Evolutionary conservation across 2,329 filamentous ascomycete species (phyloP).

Genomic region (Stemphylium lycopersici): DNA sequence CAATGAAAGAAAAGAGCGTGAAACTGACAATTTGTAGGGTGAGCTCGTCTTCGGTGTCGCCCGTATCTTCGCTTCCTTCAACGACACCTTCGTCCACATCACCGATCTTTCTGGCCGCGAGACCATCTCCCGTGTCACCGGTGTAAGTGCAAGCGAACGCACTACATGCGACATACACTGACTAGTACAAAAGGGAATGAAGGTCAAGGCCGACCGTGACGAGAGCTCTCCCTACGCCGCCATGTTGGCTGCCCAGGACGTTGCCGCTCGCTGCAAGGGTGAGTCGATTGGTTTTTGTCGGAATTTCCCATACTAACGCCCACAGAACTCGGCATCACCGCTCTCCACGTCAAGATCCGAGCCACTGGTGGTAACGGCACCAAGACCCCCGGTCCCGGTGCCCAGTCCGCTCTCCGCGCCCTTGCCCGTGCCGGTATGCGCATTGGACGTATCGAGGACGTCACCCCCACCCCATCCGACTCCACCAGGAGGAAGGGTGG

Average conservation of each 20-base stretch:
- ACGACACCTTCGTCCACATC: constrained; percentile 80
- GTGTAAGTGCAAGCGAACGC: constrained; percentile 61
- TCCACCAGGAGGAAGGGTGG: constrained; percentile 99
- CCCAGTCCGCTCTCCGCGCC: constrained; percentile 97
- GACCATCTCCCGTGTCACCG: constrained; percentile 99
- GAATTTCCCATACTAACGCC: background rate
- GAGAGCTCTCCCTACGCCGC: constrained; percentile 99
- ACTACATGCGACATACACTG: constrained; percentile 5
- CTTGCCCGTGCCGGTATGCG: constrained; percentile 99
- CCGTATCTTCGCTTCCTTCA: constrained; percentile 89
- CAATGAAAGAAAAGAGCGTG: constrained; percentile 9
- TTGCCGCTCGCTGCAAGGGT: constrained; percentile 79
- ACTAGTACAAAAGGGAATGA: constrained; percentile 65
- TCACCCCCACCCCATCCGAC: constrained; percentile 98
- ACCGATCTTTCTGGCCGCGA: constrained; percentile 99
- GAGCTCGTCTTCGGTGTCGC: constrained; percentile 98
- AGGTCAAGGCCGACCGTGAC: constrained; percentile 96
- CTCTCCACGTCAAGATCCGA: constrained; percentile 99
- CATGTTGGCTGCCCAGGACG: constrained; percentile 99
- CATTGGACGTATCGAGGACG: constrained; percentile 99
- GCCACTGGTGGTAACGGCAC: constrained; percentile 99
- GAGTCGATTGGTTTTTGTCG: background rate
- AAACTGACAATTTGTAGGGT: constrained; percentile 60
- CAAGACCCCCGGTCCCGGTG: constrained; percentile 99
- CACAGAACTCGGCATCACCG: constrained; percentile 78